A percentile compares a stretch with the other conserved stretches of the same genome.
phyloP scores from a whole-genome alignment of 2,329 filamentous ascomycete genomes.

The Apiospora hydei region DNA sequence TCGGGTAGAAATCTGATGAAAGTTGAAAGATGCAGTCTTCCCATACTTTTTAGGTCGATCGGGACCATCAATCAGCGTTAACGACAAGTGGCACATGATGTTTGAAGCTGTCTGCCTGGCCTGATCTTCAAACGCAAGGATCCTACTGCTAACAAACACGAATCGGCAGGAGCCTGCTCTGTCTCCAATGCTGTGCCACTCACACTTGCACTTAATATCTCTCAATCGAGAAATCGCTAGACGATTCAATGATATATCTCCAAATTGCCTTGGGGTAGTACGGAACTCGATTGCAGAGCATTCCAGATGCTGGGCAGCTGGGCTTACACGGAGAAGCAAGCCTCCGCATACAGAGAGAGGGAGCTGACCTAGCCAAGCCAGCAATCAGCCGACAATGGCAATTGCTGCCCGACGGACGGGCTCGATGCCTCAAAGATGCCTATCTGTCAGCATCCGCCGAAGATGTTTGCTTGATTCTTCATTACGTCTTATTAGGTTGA shows the following conservation, averaged over 20 bases:
- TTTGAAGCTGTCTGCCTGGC: background rate
- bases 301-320: background rate
- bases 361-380: background rate
- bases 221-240: background rate
- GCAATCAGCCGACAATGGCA: background rate
- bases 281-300: background rate
- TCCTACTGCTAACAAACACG: background rate
- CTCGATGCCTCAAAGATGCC: background rate
- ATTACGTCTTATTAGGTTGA: conserved; percentile 1
- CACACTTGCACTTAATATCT: background rate
- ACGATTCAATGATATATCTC: background rate
- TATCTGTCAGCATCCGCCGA: background rate
- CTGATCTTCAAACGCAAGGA: background rate
- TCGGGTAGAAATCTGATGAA: background rate
- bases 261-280: background rate
- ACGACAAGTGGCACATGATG: background rate
- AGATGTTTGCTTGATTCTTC: background rate
- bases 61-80: background rate
- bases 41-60: background rate
- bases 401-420: conserved; percentile 15
- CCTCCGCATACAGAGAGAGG: background rate
- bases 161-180: background rate
- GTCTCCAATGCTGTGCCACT: background rate
- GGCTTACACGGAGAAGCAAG: background rate
- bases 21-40: background rate